Evolutionary conservation across 768 basidiomycete genomes (phyloP), one percentile per base, ranked within the genome.

Genomic region (Suillus occidentalis): DNA sequence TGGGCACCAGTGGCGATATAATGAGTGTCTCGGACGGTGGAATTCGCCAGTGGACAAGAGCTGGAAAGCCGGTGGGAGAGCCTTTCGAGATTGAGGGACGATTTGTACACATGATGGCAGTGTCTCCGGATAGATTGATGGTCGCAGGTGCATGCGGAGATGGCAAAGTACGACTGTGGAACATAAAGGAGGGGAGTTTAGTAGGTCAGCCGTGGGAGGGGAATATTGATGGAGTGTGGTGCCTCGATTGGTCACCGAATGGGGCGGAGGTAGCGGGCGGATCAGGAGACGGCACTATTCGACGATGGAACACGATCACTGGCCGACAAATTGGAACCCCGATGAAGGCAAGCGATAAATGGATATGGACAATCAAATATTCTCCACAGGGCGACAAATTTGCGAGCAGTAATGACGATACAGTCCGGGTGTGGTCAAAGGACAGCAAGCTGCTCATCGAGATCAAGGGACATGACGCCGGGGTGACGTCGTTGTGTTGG

Each of bases 261-360:
- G 62, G 64, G 2, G 37, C 28, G 20, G 47, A 56, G n/a, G 40
- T 70, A 2, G 71, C 65, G 10, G 55, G 62, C 7, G 67, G 57
- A 13, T 42, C 63, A 18, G 0, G 37, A 10, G 63, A 72, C 25
- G 64, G 49, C 6, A 60, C 64, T 5, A 66, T 71, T 7, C 52
- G 64, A 12, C 39, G 66, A 7, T 72, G 71, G 64, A 65, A 69
- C 39, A 42, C 61, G 8, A 28, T 20, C 25, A 43, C 66, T 12
- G 52, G 52, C 31, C 18, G 2, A 13, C 49, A 50, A 50, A 50
- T 50, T 14, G 25, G 13, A 28, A 5, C 25, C 25, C 49, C 14
- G 0, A 28, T 50, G 28, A 4, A 28, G 13, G 12, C 4, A 18
- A 12, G 18, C 6, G 9, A 55, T 12, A 2, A 1, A n/a, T 6